A percentile compares a stretch with the other conserved stretches of the same genome.
Conservation (phyloP, 1,284 basidiomycete species). For the Cryptococcus hybrid region DNA sequence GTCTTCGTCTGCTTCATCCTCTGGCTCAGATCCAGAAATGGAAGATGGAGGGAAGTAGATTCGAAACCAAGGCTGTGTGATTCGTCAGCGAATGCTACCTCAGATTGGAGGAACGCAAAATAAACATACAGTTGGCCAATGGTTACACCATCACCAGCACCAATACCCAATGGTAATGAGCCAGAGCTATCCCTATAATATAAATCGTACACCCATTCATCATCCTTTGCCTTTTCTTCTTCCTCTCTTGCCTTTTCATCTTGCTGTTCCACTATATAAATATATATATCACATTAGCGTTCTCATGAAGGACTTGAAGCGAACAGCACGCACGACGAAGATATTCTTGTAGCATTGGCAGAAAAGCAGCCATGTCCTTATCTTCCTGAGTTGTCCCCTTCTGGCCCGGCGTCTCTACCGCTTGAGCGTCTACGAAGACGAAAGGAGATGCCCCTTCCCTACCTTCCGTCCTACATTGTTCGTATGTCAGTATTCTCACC, state of each 20-base stretch:
- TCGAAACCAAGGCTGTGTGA: slow-evolving; percentile 37
- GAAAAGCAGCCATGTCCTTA: slow-evolving; percentile 46
- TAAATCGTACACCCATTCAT: slow-evolving; percentile 51
- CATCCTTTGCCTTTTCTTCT: slow-evolving; percentile 11
- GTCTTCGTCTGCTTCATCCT: slow-evolving; percentile 52
- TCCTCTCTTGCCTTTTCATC: slow-evolving; percentile 1
- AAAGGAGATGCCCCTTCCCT: slow-evolving; percentile 15
- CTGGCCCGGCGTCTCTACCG: slow-evolving; percentile 21
- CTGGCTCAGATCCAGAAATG: slow-evolving; percentile 41
- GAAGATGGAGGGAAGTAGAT: slow-evolving; percentile 36
- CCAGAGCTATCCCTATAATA: slow-evolving; percentile 45
- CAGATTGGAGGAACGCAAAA: background rate
- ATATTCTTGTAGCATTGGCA: slow-evolving; percentile 49
- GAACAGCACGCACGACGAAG: slow-evolving; percentile 31
- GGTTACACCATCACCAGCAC: slow-evolving; percentile 31
- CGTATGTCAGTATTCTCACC: background rate
- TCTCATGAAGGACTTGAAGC: background rate
- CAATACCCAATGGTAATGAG: slow-evolving; percentile 20
- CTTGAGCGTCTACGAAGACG: slow-evolving; percentile 46
- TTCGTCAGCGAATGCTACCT: background rate
- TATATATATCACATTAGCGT: background rate
- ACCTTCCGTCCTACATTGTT: slow-evolving; percentile 14
- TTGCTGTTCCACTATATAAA: slow-evolving; percentile 17
- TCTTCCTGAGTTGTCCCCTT: slow-evolving; percentile 21
- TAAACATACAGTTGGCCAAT: slow-evolving; percentile 36